A percentile compares a stretch with the other conserved stretches of the same genome.
Evolutionary conservation across 768 basidiomycete genomes (phyloP).

Genomic region (Suillus plorans): DNA sequence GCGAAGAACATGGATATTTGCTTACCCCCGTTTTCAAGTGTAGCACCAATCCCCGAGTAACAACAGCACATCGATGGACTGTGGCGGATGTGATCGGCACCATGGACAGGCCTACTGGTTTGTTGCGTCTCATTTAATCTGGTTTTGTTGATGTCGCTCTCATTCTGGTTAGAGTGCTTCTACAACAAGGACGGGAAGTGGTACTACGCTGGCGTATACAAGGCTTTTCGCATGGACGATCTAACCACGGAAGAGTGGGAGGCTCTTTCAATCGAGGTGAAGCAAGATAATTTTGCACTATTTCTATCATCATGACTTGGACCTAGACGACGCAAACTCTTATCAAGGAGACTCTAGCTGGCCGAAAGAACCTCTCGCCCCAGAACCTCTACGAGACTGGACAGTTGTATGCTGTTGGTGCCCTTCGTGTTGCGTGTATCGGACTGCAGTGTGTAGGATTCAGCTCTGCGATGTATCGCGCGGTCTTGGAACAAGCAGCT

Average conservation of each 20-base stretch:
- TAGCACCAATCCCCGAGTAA: constrained; percentile 73
- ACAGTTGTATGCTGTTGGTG: constrained; percentile 72
- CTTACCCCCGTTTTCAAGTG: constrained; percentile 76
- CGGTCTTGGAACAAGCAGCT: constrained; percentile 63
- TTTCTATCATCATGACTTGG: constrained; percentile 7
- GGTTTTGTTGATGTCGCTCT: background rate
- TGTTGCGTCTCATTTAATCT: constrained; percentile 5
- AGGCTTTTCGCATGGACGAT: constrained; percentile 62
- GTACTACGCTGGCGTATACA: constrained; percentile 85
- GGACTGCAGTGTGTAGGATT: constrained; percentile 78
- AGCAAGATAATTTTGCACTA: constrained; percentile 13
- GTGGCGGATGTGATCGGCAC: constrained; percentile 59
- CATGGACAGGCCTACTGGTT: constrained; percentile 65
- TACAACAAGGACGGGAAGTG: constrained; percentile 78
- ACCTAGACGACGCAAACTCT: constrained; percentile 61
- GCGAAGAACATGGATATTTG: constrained; percentile 81
- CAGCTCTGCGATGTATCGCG: constrained; percentile 62
- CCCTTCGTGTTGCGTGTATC: constrained; percentile 70
- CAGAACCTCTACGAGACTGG: constrained; percentile 74
- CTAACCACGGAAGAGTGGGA: constrained; percentile 70
- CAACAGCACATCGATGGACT: constrained; percentile 75
- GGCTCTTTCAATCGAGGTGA: constrained; percentile 61
- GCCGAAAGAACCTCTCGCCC: constrained; percentile 73
- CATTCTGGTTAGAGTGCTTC: constrained; percentile 60
- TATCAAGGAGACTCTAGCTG: constrained; percentile 69